Base-by-base conservation (phyloP, 2,329 filamentous ascomycete species). In the Aspergillus persii region DNA sequence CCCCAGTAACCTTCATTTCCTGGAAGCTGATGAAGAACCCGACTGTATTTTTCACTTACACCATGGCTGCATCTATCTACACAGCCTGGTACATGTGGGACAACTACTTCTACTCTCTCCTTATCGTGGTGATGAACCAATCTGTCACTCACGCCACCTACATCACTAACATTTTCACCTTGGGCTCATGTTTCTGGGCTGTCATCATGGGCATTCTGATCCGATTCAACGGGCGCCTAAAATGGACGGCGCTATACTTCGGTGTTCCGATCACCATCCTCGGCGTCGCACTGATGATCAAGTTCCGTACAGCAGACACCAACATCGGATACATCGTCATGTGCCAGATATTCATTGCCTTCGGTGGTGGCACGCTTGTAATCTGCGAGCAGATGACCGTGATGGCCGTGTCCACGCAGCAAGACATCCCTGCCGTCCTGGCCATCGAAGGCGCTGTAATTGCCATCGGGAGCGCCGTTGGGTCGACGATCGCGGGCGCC, bases 331-430 rank as follows among this genome's bases (percentile, higher is more conserved):
- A 81, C 69, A 69, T 85, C 8, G 71, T 85, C 59, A 81, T 84
- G 78, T 83, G 80, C 60, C 83, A 85, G 66, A 79, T 85, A 56
- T 79, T 86, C 62, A 81, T 84, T 58, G 83, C 83, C 9, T 77
- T 84, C 60, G 78, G 78, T 15, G 83, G 83, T 4, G 80, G 80
- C 57, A 83, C 81, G 23, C 75, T 85, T 23, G 80, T 85, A 23
- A 79, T 85, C 63, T 77, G 79, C 58, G 76, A 84, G 63, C 81
- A 88, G 63, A 81, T 88, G 64, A 83, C 84, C 6, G 81, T 87
- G 48, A 83, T 87, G 71, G 78, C 82, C 0, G 80, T 82, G 4
- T 80, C 82, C 18, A 79, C 79, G 56, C 83, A 85, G 54, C 77
- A 83, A 54, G 79, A 84, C 48, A 76, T 86, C 6, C 83, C 84